phyloP scores from a whole-genome alignment of 78 protist genomes.

The Dictyostelium firmibasis region DNA sequence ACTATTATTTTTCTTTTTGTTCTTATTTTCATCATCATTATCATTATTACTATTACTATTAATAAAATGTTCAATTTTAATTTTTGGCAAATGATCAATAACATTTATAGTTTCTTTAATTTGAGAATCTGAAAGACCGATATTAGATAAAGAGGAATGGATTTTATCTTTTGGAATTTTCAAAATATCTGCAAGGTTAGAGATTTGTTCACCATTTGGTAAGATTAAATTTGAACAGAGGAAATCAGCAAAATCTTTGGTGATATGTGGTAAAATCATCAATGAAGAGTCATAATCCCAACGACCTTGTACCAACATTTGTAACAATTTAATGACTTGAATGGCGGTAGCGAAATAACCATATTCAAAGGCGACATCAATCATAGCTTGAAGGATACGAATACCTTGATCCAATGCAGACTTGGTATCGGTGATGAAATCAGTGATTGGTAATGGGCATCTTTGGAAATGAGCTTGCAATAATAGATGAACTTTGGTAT shows the following conservation, averaged over 20 bases:
- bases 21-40: not conserved
- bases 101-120: constrained; percentile 13
- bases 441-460: constrained; percentile 92
- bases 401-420: constrained; percentile 95
- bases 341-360: constrained; percentile 84
- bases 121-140: not conserved
- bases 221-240: not conserved
- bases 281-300: constrained; percentile 49
- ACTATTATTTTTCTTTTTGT: not conserved
- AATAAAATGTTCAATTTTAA: constrained; percentile 3
- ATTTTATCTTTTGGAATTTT: not conserved
- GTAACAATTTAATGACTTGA: constrained; percentile 73
- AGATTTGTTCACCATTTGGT: not conserved
- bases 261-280: constrained; percentile 27
- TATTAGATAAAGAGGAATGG: not conserved
- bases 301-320: constrained; percentile 91
- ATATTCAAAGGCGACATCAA: constrained; percentile 92
- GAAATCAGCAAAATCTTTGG: not conserved
- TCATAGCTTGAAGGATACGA: constrained; percentile 94
- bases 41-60: not conserved
- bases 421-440: constrained; percentile 96
- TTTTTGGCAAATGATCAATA: constrained; percentile 51
- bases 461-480: constrained; percentile 95
- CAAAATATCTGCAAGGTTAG: constrained; percentile 12
- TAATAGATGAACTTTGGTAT: constrained; percentile 94